Conservation (phyloP, 2,329 filamentous ascomycete species). For the Pseudogymnoascus verrucosus region DNA sequence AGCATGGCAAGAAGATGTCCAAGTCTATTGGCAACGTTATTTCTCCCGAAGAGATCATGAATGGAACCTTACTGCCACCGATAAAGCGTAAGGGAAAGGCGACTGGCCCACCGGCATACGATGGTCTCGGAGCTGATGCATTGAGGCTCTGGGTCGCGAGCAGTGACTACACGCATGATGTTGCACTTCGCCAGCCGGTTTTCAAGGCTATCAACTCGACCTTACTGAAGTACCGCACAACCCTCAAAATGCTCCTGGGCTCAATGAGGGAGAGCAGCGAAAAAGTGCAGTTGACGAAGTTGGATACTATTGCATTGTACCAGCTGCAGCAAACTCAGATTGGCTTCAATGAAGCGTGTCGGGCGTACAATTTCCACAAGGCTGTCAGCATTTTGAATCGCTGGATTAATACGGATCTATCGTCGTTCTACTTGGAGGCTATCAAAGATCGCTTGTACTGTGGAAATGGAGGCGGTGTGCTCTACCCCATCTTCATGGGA, state of each 20-base stretch:
- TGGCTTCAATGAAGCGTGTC: constrained; percentile 57
- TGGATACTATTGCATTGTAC: constrained; percentile 69
- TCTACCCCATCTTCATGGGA: constrained; percentile 61
- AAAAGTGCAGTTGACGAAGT: constrained; percentile 44
- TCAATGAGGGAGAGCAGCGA: constrained; percentile 44
- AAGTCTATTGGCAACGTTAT: constrained; percentile 92
- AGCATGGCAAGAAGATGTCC: constrained; percentile 94
- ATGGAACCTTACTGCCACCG: constrained; percentile 68
- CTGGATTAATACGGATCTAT: constrained; percentile 77
- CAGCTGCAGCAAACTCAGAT: constrained; percentile 61
- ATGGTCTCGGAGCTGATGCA: constrained; percentile 76
- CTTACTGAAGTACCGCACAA: constrained; percentile 80
- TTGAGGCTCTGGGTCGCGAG: constrained; percentile 86
- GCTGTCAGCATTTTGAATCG: constrained; percentile 65
- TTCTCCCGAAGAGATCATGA: constrained; percentile 73
- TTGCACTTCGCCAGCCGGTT: constrained; percentile 70
- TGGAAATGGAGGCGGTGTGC: constrained; percentile 56
- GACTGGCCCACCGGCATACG: constrained; percentile 39
- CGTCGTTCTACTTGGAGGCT: constrained; percentile 88
- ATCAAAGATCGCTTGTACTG: constrained; percentile 91
- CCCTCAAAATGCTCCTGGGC: constrained; percentile 83
- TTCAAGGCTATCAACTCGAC: constrained; percentile 68
- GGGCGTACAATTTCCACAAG: constrained; percentile 74
- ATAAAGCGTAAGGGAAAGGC: constrained; percentile 51
- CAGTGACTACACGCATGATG: constrained; percentile 84